Evolutionary conservation across 2,329 filamentous ascomycete genomes (phyloP).

Genomic region (Fusarium sulawesiense): DNA sequence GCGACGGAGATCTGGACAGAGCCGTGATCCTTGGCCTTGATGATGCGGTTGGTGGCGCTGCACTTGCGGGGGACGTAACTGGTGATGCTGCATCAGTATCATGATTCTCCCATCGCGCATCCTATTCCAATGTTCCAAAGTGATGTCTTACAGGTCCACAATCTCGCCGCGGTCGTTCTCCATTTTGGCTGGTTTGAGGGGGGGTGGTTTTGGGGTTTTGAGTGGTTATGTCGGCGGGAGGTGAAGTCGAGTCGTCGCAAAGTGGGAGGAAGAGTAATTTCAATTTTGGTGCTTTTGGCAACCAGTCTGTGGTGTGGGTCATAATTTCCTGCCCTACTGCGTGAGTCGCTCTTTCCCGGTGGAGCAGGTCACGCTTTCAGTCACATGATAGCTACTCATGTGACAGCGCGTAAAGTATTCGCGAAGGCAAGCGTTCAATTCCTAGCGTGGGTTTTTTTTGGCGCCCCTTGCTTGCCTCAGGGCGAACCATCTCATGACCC

Average conservation of each 20-base stretch:
- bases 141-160: constrained; percentile 88
- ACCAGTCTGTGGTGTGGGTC: constrained; percentile 46
- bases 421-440: constrained; percentile 34
- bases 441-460: constrained; percentile 11
- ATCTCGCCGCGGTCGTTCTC: constrained; percentile 99
- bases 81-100: constrained; percentile 48
- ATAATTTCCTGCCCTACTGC: constrained; percentile 17
- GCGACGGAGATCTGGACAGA: constrained; percentile 96
- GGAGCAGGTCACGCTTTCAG: constrained; percentile 43
- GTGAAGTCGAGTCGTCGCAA: constrained; percentile 46
- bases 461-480: constrained; percentile 20
- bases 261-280: constrained; percentile 30
- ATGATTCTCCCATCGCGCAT: constrained; percentile 33
- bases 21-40: constrained; percentile 99
- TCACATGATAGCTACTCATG: constrained; percentile 29
- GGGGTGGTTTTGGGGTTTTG: constrained; percentile 46
- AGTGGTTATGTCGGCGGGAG: constrained; percentile 47
- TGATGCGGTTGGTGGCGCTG: constrained; percentile 99
- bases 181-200: constrained; percentile 73
- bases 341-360: constrained; percentile 30
- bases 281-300: constrained; percentile 17
- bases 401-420: constrained; percentile 47
- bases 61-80: constrained; percentile 99
- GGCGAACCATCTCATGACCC: constrained; percentile 27
- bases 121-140: constrained; percentile 25